Evolutionary conservation across 805 yeast genomes (phyloP).

Genomic region (Saccharomycopsis microspora): DNA sequence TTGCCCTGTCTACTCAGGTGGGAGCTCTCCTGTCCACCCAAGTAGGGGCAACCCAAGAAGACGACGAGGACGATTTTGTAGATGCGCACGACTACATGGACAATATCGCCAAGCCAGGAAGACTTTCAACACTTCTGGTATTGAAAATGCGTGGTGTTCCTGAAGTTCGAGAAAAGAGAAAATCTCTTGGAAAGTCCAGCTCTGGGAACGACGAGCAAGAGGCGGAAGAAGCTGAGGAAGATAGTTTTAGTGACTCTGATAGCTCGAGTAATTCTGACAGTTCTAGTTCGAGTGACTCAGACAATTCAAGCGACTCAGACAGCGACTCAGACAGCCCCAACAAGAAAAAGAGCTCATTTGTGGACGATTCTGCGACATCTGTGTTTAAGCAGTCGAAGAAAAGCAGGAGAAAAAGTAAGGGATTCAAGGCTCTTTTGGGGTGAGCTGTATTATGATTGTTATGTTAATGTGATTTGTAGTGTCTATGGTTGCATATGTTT

Average conservation of each 20-base stretch:
- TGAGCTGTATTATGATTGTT: too few relatives aligned
- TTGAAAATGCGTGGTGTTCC: background rate
- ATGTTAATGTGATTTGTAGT: too few relatives aligned
- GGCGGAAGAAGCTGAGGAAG: background rate
- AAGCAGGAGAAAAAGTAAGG: background rate
- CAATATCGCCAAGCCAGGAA: too few relatives aligned
- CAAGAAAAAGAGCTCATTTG: background rate
- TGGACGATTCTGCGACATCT: constrained; percentile 2
- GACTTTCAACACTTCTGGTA: background rate
- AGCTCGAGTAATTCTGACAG: constrained; percentile 7
- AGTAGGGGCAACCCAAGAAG: too few relatives aligned
- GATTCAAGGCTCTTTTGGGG: background rate
- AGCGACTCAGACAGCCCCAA: constrained; percentile 12
- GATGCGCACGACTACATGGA: too few relatives aligned
- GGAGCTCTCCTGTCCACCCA: too few relatives aligned
- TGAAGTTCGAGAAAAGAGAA: background rate
- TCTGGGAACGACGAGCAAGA: background rate
- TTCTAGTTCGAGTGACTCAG: constrained; percentile 1
- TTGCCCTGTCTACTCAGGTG: too few relatives aligned
- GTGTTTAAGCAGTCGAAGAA: background rate
- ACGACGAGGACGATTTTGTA: too few relatives aligned
- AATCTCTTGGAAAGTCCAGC: too few relatives aligned
- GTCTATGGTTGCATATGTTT: too few relatives aligned
- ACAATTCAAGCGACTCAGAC: constrained; percentile 9
- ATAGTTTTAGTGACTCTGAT: constrained; percentile 4